These are phyloP conservation scores for Yamadazyma spencermartinsiae DNA, from an alignment of 1,139 yeast genomes.

Conservation along the genomic window DNA sequence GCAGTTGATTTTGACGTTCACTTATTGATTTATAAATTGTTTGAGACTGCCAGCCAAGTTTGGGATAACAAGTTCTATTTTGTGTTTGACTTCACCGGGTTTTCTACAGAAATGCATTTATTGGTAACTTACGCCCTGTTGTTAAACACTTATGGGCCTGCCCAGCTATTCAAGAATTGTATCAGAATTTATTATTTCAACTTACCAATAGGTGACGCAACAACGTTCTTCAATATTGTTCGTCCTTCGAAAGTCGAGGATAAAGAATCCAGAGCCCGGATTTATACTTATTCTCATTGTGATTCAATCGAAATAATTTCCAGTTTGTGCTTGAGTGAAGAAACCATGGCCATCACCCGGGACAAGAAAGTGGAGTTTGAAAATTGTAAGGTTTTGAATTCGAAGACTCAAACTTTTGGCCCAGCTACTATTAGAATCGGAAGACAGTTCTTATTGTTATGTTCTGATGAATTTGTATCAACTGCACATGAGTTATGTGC, in stretches of 20 bases:
- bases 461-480: slow-evolving; percentile 29
- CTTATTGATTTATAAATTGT: slow-evolving; percentile 56
- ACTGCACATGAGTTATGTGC: slow-evolving; percentile 24
- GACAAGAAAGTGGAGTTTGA: slow-evolving; percentile 66
- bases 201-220: slow-evolving; percentile 44
- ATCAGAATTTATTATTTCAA: slow-evolving; percentile 60
- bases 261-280: slow-evolving; percentile 21
- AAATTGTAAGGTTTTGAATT: slow-evolving; percentile 55
- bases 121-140: slow-evolving; percentile 27
- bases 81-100: slow-evolving; percentile 72
- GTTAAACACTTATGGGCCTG: slow-evolving; percentile 45
- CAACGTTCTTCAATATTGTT: slow-evolving; percentile 17
- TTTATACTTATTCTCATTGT: slow-evolving; percentile 42
- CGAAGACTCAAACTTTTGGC: slow-evolving; percentile 23
- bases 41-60: slow-evolving; percentile 69
- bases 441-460: slow-evolving; percentile 63
- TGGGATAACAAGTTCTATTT: slow-evolving; percentile 71
- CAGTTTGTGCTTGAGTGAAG: slow-evolving; percentile 49
- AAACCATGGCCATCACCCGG: slow-evolving; percentile 35
- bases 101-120: slow-evolving; percentile 31
- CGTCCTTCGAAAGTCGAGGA: slow-evolving; percentile 15
- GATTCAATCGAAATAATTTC: slow-evolving; percentile 51
- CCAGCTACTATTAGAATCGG: slow-evolving; percentile 72
- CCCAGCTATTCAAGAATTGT: slow-evolving; percentile 55
- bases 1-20: slow-evolving; percentile 53